Evolutionary conservation across 495 filamentous ascomycete species (phyloP), one percentile per base, ranked within the genome.

Genomic region (Daldinia bambusicola): DNA sequence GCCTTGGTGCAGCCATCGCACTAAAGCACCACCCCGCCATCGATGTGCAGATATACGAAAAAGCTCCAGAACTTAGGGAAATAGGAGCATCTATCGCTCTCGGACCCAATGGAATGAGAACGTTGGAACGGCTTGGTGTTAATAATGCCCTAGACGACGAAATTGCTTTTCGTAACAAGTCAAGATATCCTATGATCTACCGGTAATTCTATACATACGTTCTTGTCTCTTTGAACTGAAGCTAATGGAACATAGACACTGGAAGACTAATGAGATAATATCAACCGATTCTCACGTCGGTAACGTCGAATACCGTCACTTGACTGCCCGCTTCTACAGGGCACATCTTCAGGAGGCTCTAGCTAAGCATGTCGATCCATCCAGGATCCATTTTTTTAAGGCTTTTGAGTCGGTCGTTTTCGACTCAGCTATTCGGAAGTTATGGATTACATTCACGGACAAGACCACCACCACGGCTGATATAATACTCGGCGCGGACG

Each of bases 71-170:
- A 66, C 77, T 85, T 6, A 66, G 70, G 36, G 83, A 86, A 57
- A 85, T 86, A 41, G 83, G 83, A 8, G 84, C 82, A 0, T 83
- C 81, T 31, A 84, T 85, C 63, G 82, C 84, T 7, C 75, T 86
- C 7, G 83, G 84, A 50, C 83, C 83, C 18, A 85, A 85, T 80
- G 84, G 83, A 13, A 79, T 86, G 75, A 77, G 83, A 45, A 83
- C 84, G 2, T 70, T 86, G 41, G 79, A 85, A 40, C 80, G 76
- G 51, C 78, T 84, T 12, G 83, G 82, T 5, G 79, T 84, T 2
- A 22, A 77, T 16, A 79, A 81, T 56, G 79, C 78, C 1, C 75
- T 85, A 18, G 72, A 71, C 1, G 81, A 83, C 38, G 77, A 81
- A 75, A 77, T 79, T 61, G 79, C 32, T 70, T 84, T 69, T 74